Conservation (phyloP, 2,329 filamentous ascomycete genomes). For the Aspergillus sp. region DNA sequence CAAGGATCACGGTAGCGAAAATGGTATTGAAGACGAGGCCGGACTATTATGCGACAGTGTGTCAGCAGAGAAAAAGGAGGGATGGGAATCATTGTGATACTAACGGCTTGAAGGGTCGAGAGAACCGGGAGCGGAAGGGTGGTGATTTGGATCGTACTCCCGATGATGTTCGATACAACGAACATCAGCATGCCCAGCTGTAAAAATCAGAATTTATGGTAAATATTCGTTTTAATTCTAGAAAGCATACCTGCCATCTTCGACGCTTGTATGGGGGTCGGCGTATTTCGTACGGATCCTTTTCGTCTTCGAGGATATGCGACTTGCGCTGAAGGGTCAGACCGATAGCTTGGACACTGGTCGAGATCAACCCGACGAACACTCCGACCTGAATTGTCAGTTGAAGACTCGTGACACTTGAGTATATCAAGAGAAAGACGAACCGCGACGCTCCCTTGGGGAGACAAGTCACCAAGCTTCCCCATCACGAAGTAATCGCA, state of each 20-base stretch:
- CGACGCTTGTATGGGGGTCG: slow-evolving; percentile 82
- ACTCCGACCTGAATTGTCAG: slow-evolving; percentile 66
- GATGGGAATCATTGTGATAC: slow-evolving; percentile 12
- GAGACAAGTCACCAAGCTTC: slow-evolving; percentile 67
- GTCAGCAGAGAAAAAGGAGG: background rate
- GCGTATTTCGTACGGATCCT: slow-evolving; percentile 67
- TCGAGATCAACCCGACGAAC: slow-evolving; percentile 84
- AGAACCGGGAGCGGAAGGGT: slow-evolving; percentile 89
- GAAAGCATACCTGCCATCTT: slow-evolving; percentile 67
- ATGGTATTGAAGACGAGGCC: slow-evolving; percentile 98
- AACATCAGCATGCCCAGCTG: slow-evolving; percentile 91
- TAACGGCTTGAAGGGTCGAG: slow-evolving; percentile 79
- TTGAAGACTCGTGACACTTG: background rate
- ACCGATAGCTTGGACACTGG: slow-evolving; percentile 88
- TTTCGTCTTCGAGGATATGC: slow-evolving; percentile 95
- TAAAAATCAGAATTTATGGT: slow-evolving; percentile 8
- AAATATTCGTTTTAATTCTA: background rate
- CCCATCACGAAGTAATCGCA: slow-evolving; percentile 50
- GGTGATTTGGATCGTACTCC: slow-evolving; percentile 95
- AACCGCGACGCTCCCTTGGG: slow-evolving; percentile 70
- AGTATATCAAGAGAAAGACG: slow-evolving; percentile 21
- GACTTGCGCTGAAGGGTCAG: slow-evolving; percentile 96
- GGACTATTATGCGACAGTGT: slow-evolving; percentile 42
- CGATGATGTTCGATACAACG: slow-evolving; percentile 85
- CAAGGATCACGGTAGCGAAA: slow-evolving; percentile 85